These are phyloP conservation scores for Fragaria ananassa DNA, from an alignment of 306 rosid genomes.

Conservation along the genomic window DNA sequence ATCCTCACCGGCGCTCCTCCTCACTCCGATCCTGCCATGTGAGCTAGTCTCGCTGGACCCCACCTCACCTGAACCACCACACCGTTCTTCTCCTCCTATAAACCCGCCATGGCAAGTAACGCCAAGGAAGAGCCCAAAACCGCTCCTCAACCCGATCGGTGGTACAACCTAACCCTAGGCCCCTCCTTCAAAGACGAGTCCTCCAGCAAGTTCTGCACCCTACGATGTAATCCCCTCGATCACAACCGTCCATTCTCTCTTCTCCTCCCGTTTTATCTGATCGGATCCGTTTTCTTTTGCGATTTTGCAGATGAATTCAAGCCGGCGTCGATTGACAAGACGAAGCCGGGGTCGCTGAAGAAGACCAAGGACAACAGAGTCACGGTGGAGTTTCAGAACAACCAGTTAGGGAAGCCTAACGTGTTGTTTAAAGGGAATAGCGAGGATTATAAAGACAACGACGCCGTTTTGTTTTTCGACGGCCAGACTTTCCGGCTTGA, in stretches of 20 bases:
- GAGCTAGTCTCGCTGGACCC: background rate
- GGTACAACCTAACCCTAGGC: conserved; percentile 83
- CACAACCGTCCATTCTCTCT: background rate
- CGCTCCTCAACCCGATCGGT: conserved; percentile 69
- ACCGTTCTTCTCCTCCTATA: background rate
- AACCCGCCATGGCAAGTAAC: conserved; percentile 55
- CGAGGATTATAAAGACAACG: conserved; percentile 81
- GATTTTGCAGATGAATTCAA: conserved; percentile 67
- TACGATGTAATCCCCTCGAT: conserved; percentile 60
- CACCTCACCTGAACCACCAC: conserved; percentile 5
- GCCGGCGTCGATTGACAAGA: conserved; percentile 88
- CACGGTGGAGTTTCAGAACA: conserved; percentile 81
- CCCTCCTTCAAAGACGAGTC: conserved; percentile 80
- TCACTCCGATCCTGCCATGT: conserved; percentile 24
- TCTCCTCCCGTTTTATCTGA: background rate
- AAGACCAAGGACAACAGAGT: conserved; percentile 85
- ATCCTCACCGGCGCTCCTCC: conserved; percentile 1
- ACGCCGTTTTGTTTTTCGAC: conserved; percentile 83
- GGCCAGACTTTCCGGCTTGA: conserved; percentile 73
- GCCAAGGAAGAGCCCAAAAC: conserved; percentile 82
- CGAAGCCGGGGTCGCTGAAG: conserved; percentile 61
- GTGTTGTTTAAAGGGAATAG: conserved; percentile 83
- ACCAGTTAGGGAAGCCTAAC: conserved; percentile 83
- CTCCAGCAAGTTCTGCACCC: conserved; percentile 77
- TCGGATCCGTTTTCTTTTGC: conserved; percentile 10